Evolutionary conservation across 495 filamentous ascomycete species (phyloP).

Genomic region (Penicillium paxilli): DNA sequence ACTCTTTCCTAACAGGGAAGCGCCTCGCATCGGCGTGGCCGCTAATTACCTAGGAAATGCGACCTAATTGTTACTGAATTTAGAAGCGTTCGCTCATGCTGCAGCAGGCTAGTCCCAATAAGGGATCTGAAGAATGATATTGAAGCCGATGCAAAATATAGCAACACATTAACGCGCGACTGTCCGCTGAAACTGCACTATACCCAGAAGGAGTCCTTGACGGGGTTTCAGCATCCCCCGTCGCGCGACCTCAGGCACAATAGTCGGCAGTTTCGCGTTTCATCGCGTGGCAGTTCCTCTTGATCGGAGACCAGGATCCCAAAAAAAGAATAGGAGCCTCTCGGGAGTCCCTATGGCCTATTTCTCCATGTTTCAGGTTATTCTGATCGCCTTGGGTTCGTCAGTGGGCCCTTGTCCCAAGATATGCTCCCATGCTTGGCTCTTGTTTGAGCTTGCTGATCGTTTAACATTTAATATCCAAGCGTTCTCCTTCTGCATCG

Average conservation of each 20-base stretch:
- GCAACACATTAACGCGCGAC: constrained; percentile 48
- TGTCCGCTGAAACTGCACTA: constrained; percentile 42
- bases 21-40: constrained; percentile 8
- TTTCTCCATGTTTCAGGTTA: constrained; percentile 47
- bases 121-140: constrained; percentile 32
- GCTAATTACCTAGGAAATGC: constrained; percentile 28
- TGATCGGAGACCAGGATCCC: constrained; percentile 30
- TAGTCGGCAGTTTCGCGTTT: constrained; percentile 39
- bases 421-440: constrained; percentile 23
- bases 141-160: constrained; percentile 43
- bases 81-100: constrained; percentile 30
- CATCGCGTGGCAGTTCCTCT: constrained; percentile 23
- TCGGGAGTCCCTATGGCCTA: constrained; percentile 37
- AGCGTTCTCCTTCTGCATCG: constrained; percentile 27
- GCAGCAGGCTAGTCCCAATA: constrained; percentile 26
- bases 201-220: constrained; percentile 12
- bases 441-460: constrained; percentile 21
- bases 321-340: constrained; percentile 33
- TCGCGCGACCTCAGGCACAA: constrained; percentile 26
- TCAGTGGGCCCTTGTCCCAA: constrained; percentile 26
- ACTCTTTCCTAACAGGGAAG: constrained; percentile 2
- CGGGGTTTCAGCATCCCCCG: constrained; percentile 26
- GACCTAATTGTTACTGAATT: constrained; percentile 41
- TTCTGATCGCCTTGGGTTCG: constrained; percentile 28
- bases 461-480: constrained; percentile 45